Conservation (phyloP, 257 asterid species). For the Paraleonurus japonicus region DNA sequence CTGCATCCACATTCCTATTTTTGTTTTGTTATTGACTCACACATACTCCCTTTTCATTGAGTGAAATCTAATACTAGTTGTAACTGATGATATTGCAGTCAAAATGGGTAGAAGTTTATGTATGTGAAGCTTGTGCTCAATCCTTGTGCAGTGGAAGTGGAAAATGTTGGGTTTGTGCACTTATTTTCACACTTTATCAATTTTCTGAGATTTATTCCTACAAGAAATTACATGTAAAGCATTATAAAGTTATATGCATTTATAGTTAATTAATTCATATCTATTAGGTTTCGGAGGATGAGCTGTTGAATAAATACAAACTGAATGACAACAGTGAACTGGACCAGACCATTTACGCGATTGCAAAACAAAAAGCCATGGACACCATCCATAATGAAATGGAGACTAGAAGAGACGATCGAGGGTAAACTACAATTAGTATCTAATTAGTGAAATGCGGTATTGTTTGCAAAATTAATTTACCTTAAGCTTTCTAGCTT, state of each 20-base stretch:
- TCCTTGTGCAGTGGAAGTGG: slow-evolving; percentile 69
- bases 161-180: slow-evolving; percentile 63
- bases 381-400: slow-evolving; percentile 43
- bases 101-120: slow-evolving; percentile 53
- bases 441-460: not conserved
- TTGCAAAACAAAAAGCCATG: slow-evolving; percentile 62
- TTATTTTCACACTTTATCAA: slow-evolving; percentile 21
- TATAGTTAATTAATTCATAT: not conserved
- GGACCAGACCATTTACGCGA: slow-evolving; percentile 43
- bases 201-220: not conserved
- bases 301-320: slow-evolving; percentile 44
- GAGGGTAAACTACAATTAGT: slow-evolving; percentile 46
- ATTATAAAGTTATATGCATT: slow-evolving; percentile 5
- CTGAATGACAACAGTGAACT: slow-evolving; percentile 37
- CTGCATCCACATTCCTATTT: slow-evolving; percentile 8
- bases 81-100: slow-evolving; percentile 57
- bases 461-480: not conserved
- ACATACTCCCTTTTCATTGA: not conserved
- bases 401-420: slow-evolving; percentile 53
- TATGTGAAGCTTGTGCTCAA: slow-evolving; percentile 69
- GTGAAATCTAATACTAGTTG: slow-evolving; percentile 23
- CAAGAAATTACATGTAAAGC: slow-evolving; percentile 9
- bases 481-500: slow-evolving; percentile 24
- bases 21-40: slow-evolving; percentile 16
- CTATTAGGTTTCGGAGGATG: slow-evolving; percentile 61